Percentiles rank a stretch among this genome's conserved stretches.
These are phyloP conservation scores for Fusarium chuoi DNA, from an alignment of 2,329 filamentous ascomycete species.

Conservation along the genomic window DNA sequence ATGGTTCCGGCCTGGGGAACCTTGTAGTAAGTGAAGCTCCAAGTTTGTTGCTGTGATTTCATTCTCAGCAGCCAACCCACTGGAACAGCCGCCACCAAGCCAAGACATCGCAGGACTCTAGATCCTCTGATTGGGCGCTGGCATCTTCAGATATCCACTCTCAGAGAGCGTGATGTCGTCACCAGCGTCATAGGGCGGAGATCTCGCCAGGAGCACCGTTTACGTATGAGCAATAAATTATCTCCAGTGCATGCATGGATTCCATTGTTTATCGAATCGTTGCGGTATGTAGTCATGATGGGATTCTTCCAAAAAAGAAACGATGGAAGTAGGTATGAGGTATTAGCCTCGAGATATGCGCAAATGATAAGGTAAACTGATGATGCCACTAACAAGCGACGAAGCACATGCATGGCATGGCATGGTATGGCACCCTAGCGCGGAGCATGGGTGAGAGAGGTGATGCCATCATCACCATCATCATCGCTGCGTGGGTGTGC, in stretches of 20 bases:
- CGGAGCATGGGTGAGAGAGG: conserved; percentile 19
- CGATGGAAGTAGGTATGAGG: conserved; percentile 15
- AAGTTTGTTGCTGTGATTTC: conserved; percentile 20
- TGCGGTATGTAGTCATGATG: background rate
- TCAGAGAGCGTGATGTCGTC: conserved; percentile 41
- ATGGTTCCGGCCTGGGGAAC: conserved; percentile 24
- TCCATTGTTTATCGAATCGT: conserved; percentile 1
- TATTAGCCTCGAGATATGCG: conserved; percentile 10
- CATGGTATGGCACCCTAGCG: background rate
- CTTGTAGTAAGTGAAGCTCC: conserved; percentile 19
- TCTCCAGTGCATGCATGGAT: conserved; percentile 16
- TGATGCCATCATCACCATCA: conserved; percentile 35
- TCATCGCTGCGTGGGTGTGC: conserved; percentile 23
- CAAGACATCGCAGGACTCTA: conserved; percentile 12
- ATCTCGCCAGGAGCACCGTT: conserved; percentile 33
- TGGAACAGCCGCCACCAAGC: conserved; percentile 31
- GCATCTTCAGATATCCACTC: conserved; percentile 6
- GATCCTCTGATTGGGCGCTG: conserved; percentile 13
- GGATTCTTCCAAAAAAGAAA: conserved; percentile 3
- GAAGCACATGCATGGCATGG: conserved; percentile 11
- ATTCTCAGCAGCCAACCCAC: conserved; percentile 28
- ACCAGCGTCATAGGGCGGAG: conserved; percentile 44
- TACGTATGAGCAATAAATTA: background rate
- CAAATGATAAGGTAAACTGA: conserved; percentile 15
- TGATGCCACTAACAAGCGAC: conserved; percentile 30